Evolutionary conservation across 495 filamentous ascomycete species (phyloP).

Genomic region (Aspergillus nidulans): DNA sequence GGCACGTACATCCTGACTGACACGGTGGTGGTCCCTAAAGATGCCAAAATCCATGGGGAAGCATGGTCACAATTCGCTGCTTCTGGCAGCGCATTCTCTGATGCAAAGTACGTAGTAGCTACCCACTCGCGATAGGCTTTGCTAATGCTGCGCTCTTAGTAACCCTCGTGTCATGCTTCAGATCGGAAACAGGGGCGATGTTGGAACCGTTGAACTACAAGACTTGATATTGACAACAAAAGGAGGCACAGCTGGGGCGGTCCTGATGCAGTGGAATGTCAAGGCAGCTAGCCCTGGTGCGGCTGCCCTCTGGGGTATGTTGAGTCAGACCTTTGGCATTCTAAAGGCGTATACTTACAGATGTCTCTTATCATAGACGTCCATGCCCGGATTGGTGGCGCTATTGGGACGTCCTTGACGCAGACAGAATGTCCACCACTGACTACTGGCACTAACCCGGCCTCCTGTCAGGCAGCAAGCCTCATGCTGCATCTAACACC

Average conservation of each 20-base stretch:
- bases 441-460: background rate
- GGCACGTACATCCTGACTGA: conserved; percentile 57
- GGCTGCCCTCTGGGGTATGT: conserved; percentile 50
- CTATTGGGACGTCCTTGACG: conserved; percentile 53
- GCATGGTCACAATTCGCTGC: conserved; percentile 48
- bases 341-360: background rate
- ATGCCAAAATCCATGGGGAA: conserved; percentile 54
- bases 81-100: conserved; percentile 47
- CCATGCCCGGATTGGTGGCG: conserved; percentile 51
- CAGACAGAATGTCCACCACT: conserved; percentile 51
- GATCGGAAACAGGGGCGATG: conserved; percentile 53
- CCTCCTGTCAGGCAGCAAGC: conserved; percentile 45
- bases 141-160: background rate
- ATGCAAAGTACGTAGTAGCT: conserved; percentile 21
- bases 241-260: conserved; percentile 47
- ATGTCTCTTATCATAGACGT: conserved; percentile 20
- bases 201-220: conserved; percentile 54
- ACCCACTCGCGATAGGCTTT: background rate
- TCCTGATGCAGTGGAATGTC: conserved; percentile 47
- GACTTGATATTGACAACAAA: conserved; percentile 53
- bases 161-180: conserved; percentile 54
- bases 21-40: conserved; percentile 53
- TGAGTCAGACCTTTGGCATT: background rate
- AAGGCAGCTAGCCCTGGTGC: conserved; percentile 48
- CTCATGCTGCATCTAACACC: conserved; percentile 49